Evolutionary conservation across 2,329 filamentous ascomycete species (phyloP), one percentile per base, ranked within the genome.

Genomic region (Plectosphaerella sp.): DNA sequence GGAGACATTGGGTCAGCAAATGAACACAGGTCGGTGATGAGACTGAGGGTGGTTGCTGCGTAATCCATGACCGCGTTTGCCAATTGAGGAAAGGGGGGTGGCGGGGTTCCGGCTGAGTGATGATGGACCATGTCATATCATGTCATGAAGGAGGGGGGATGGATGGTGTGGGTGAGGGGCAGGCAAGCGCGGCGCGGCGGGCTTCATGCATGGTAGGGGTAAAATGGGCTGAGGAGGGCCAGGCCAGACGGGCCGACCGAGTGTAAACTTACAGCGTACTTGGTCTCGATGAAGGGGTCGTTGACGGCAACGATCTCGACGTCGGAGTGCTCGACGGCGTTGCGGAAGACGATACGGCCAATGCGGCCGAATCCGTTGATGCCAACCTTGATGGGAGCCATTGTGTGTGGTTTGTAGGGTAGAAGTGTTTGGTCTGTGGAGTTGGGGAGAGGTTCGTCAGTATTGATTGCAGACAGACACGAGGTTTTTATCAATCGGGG

Each of bases 351-450:
- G 75, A 99, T 97, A 76, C 94, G 89, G 71, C 94, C 94, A 78
- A 99, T 99, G 78, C 94, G 92, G 81, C 94, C 94, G 83, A 99
- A 99, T 77, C 94, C 93, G 88, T 97, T 97, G 88, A 96, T 97
- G 76, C 91, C 91, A 73, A 95, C 90, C 86, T 95, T 84, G 72
- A 80, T 73, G 71, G 71, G 68, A 72, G 70, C 65, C 71, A 73
- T 73, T 63, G 59, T 69, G 65, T 56, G n/a, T 49, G 41, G 9
- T 43, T 20, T 12, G 41, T 18, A 20, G 11, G 39, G 41, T 18
- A 4, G 41, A 22, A 20, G 28, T 33, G 41, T 22, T 52, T 15
- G 45, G 50, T 54, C 43, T 56, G 42, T 35, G 8, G 25, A 15
- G 47, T 39, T 47, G 41, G 25, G 9, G 10, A 46, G 28, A 8